These are phyloP conservation scores for Pavlovales sp. DNA, from an alignment of 208 protist species.

Conservation along the genomic window DNA sequence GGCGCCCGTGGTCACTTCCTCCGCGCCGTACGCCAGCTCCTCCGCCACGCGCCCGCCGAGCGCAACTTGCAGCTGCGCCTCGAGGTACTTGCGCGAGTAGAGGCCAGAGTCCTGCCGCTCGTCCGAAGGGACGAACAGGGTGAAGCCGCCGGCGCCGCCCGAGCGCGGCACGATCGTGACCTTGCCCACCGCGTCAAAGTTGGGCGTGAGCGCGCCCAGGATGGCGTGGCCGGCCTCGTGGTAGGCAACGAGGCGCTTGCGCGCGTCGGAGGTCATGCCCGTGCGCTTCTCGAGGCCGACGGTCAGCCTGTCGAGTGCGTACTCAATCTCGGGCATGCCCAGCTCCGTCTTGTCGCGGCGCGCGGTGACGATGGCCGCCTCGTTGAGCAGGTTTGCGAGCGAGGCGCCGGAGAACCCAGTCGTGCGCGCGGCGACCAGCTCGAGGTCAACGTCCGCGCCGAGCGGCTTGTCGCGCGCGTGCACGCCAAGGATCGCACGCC, in stretches of 20 bases:
- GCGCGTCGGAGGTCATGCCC: not conserved
- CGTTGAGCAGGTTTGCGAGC: constrained; percentile 51
- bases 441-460: constrained; percentile 30
- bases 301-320: constrained; percentile 38
- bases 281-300: constrained; percentile 38
- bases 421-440: constrained; percentile 43
- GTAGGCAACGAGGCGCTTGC: constrained; percentile 69
- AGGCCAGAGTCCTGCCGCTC: constrained; percentile 49
- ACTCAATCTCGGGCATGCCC: not conserved
- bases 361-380: constrained; percentile 52
- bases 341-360: constrained; percentile 33
- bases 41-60: constrained; percentile 90
- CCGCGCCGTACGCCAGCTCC: constrained; percentile 80
- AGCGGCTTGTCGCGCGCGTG: constrained; percentile 42
- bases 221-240: constrained; percentile 93
- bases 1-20: constrained; percentile 76
- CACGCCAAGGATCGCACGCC: constrained; percentile 42
- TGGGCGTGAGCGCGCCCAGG: constrained; percentile 78
- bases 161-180: constrained; percentile 88
- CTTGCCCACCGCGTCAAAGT: constrained; percentile 74
- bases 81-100: constrained; percentile 51
- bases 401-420: constrained; percentile 49
- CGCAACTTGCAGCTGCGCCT: constrained; percentile 79
- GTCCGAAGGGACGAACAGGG: constrained; percentile 58
- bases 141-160: constrained; percentile 53